Evolutionary conservation across 306 rosid species (phyloP), one percentile per base, ranked within the genome.

Genomic region (Sicyos baderoa): DNA sequence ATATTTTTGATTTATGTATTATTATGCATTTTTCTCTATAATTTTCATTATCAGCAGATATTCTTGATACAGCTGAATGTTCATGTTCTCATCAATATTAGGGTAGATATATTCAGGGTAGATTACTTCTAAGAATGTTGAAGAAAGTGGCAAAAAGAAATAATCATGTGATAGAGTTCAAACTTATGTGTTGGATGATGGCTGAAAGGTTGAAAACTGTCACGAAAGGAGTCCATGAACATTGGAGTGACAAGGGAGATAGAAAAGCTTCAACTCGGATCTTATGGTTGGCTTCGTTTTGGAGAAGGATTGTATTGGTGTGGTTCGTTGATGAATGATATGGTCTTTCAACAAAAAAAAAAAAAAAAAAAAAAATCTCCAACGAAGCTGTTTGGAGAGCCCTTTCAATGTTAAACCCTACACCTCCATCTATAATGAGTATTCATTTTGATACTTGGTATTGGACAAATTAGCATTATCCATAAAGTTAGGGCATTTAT

Each of bases 351-450:
- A n/a, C n/a, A n/a, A n/a, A n/a, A n/a, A n/a, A n/a, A n/a, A n/a
- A n/a, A n/a, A n/a, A n/a, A n/a, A n/a, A n/a, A n/a, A n/a, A n/a
- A n/a, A n/a, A n/a, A n/a, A n/a, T n/a, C n/a, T n/a, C n/a, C n/a
- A n/a, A n/a, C n/a, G n/a, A n/a, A n/a, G n/a, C n/a, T n/a, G n/a
- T n/a, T 15, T 59, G 47, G 16, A 16, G 45, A 3, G 22, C 13
- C 66, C 47, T 59, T 59, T 16, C 22, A 32, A 59, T 59, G 47
- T 21, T 59, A 59, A 59, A 15, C 21, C 66, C 11, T 59, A 29
- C 35, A 29, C 35, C 35, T 59, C 47, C 47, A 15, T 58, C n/a
- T 58, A 25, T 14, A 12, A 21, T 9, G 58, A 37, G 64, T 58
- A 58, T 44, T 58, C 8, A 58, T 27, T 15, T 27, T 19, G 12